A percentile compares a stretch with the other conserved stretches of the same genome.
phyloP scores from a whole-genome alignment of 2,329 filamentous ascomycete species.

The Penicillium frequentans region DNA sequence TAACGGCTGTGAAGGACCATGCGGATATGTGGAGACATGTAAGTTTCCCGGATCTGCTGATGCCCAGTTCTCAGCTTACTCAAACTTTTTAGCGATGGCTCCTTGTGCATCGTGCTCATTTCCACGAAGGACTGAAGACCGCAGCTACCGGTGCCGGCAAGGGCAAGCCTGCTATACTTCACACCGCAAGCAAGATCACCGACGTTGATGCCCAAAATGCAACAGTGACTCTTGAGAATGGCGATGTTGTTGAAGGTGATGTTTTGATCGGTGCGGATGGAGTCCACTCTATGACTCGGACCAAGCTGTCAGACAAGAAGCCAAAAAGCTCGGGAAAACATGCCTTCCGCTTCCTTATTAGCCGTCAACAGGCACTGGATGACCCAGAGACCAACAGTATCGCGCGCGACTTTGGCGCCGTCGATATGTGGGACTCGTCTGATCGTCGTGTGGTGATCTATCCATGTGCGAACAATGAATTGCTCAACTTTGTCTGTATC shows the following conservation, averaged over 20 bases:
- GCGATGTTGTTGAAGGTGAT: slow-evolving; percentile 47
- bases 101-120: slow-evolving; percentile 54
- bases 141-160: slow-evolving; percentile 42
- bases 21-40: slow-evolving; percentile 32
- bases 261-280: slow-evolving; percentile 58
- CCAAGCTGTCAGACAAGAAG: slow-evolving; percentile 32
- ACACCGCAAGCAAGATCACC: slow-evolving; percentile 45
- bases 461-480: slow-evolving; percentile 47
- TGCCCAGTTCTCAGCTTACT: background rate
- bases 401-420: slow-evolving; percentile 37
- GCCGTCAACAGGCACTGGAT: slow-evolving; percentile 43
- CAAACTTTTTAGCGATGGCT: slow-evolving; percentile 45
- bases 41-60: slow-evolving; percentile 2
- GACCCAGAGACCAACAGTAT: slow-evolving; percentile 43
- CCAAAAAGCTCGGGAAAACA: slow-evolving; percentile 54
- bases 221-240: slow-evolving; percentile 48
- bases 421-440: slow-evolving; percentile 46
- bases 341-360: slow-evolving; percentile 59
- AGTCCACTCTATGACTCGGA: slow-evolving; percentile 40
- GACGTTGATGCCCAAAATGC: slow-evolving; percentile 44
- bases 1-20: slow-evolving; percentile 19
- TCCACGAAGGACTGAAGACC: slow-evolving; percentile 55
- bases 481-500: slow-evolving; percentile 55
- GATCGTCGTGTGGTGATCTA: slow-evolving; percentile 51
- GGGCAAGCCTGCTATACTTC: slow-evolving; percentile 43